phyloP scores from a whole-genome alignment of 2,329 filamentous ascomycete species.

The Rhinocladiella mackenziei region DNA sequence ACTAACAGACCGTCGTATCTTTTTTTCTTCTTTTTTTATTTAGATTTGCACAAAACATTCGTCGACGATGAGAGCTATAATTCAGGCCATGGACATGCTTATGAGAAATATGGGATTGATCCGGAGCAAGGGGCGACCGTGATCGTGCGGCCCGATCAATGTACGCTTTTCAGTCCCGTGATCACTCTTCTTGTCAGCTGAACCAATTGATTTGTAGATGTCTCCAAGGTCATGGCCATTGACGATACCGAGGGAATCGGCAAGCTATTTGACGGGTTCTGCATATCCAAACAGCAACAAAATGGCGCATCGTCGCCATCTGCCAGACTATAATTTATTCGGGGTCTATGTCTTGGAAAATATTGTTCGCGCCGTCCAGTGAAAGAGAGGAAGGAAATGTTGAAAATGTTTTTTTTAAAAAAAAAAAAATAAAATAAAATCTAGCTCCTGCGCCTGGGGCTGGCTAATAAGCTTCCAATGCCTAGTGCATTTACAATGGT shows the following conservation, averaged over 20 bases:
- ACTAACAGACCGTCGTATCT: too few relatives aligned
- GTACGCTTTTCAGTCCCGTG: too few relatives aligned
- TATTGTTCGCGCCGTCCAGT: too few relatives aligned
- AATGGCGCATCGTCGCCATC: too few relatives aligned
- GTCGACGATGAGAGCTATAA: conserved; percentile 55
- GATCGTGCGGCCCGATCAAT: conserved; percentile 60
- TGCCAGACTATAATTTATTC: too few relatives aligned
- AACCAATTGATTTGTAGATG: too few relatives aligned
- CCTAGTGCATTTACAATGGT: conserved; percentile 64
- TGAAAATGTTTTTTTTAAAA: too few relatives aligned
- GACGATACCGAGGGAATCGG: conserved; percentile 35
- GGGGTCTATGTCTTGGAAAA: too few relatives aligned
- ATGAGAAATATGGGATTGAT: conserved; percentile 54
- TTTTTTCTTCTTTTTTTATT: neutral
- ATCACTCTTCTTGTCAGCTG: too few relatives aligned
- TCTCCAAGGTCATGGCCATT: conserved; percentile 38
- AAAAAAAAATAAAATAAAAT: neutral
- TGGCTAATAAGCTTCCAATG: conserved; percentile 34
- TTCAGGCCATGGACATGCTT: conserved; percentile 54
- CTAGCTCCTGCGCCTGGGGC: too few relatives aligned
- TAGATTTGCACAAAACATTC: conserved; percentile 58
- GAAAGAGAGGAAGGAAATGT: too few relatives aligned
- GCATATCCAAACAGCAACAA: conserved; percentile 6
- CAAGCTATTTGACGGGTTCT: conserved; percentile 37
- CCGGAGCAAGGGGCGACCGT: conserved; percentile 46